Evolutionary conservation across 2,329 filamentous ascomycete genomes (phyloP).

Genomic region (Ceratocystis ficicola): DNA sequence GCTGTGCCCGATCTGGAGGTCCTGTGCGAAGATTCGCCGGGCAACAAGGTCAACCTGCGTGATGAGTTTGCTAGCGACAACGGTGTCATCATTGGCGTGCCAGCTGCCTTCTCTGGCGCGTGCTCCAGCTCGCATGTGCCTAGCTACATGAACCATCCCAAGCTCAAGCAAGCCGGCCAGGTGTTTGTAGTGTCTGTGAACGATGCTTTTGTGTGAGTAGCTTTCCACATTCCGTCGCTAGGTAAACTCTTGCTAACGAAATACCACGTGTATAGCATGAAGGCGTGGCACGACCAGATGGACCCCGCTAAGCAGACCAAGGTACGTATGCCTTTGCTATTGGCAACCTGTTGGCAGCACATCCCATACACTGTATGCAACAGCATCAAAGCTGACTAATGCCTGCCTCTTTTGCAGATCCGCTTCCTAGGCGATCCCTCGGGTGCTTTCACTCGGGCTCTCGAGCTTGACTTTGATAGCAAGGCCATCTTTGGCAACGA

Average conservation of each 20-base stretch:
- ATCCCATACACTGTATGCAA: not conserved
- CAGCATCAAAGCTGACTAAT: not conserved
- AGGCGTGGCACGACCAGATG: constrained; percentile 70
- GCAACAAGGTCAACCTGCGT: constrained; percentile 79
- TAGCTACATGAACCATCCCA: constrained; percentile 69
- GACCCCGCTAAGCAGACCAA: constrained; percentile 64
- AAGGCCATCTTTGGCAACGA: constrained; percentile 66
- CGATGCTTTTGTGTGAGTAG: constrained; percentile 77
- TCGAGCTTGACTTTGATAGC: constrained; percentile 74
- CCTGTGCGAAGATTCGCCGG: constrained; percentile 73
- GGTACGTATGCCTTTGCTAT: constrained; percentile 41
- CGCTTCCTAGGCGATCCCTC: constrained; percentile 79
- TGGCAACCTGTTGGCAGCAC: not conserved
- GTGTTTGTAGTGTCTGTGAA: constrained; percentile 90
- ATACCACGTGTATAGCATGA: constrained; percentile 50
- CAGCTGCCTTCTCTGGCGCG: constrained; percentile 57
- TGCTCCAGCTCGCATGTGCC: constrained; percentile 62
- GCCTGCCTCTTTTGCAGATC: constrained; percentile 42
- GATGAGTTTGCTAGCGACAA: constrained; percentile 50
- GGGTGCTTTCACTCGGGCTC: constrained; percentile 65
- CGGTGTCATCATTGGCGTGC: constrained; percentile 71
- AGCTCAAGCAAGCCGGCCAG: constrained; percentile 65
- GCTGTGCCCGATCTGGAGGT: constrained; percentile 63
- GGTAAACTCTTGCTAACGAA: not conserved
- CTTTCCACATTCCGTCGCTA: not conserved